These are phyloP conservation scores for Sclerotinia subarctica DNA, from an alignment of 2,329 filamentous ascomycete genomes.

Conservation along the genomic window DNA sequence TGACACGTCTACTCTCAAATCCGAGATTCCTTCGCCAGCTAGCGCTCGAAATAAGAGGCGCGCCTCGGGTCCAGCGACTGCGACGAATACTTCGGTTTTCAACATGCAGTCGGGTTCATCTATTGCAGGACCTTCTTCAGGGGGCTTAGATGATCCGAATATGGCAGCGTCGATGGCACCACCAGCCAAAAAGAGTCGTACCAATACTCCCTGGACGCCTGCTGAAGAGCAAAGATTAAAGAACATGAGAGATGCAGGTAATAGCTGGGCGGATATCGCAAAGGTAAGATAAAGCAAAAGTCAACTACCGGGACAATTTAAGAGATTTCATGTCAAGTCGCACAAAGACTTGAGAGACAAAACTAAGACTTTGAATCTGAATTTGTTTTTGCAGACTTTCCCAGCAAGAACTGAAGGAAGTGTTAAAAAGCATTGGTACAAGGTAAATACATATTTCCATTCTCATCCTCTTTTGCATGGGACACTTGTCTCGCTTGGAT, in stretches of 20 bases:
- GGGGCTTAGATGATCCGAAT: slow-evolving; percentile 28
- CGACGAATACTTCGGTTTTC: slow-evolving; percentile 21
- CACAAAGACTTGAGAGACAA: slow-evolving; percentile 11
- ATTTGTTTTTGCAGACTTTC: slow-evolving; percentile 62
- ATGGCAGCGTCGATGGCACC: slow-evolving; percentile 45
- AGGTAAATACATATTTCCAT: slow-evolving; percentile 52
- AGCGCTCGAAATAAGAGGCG: slow-evolving; percentile 35
- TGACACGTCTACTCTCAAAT: slow-evolving; percentile 29
- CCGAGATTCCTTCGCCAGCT: slow-evolving; percentile 22
- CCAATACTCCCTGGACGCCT: slow-evolving; percentile 98
- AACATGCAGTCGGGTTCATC: slow-evolving; percentile 32
- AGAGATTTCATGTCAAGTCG: slow-evolving; percentile 16
- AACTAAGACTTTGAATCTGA: slow-evolving; percentile 29
- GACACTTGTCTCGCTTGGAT: slow-evolving; percentile 16
- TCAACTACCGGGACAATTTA: no score
- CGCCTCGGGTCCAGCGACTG: slow-evolving; percentile 23
- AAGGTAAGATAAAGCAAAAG: slow-evolving; percentile 60
- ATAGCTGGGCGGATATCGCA: slow-evolving; percentile 96
- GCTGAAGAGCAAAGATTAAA: slow-evolving; percentile 90
- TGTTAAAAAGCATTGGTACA: slow-evolving; percentile 99
- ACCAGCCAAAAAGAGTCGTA: slow-evolving; percentile 84
- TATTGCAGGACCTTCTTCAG: slow-evolving; percentile 22
- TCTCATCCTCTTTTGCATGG: neutral
- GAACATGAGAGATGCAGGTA: slow-evolving; percentile 87
- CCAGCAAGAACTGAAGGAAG: slow-evolving; percentile 91